Conservation (phyloP, 352 stramenopile species). For the Peronospora farinosa region DNA sequence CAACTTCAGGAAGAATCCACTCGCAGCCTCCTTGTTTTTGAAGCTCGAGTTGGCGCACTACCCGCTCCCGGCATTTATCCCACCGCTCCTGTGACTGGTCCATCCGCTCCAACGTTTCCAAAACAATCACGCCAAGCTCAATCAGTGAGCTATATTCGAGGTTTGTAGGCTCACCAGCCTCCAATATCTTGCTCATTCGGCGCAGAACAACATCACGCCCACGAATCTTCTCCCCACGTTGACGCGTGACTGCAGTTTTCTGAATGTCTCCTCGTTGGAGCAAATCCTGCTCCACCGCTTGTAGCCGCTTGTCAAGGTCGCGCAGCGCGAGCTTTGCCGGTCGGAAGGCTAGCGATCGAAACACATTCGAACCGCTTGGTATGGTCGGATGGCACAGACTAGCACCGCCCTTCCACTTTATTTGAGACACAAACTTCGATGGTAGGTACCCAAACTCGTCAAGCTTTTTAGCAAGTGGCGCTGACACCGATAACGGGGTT, state of each 20-base stretch:
- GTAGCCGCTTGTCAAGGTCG: slow-evolving; percentile 62
- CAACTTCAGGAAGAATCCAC: slow-evolving; percentile 69
- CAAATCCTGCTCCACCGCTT: slow-evolving; percentile 50
- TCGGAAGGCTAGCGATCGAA: slow-evolving; percentile 58
- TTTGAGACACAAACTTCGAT: slow-evolving; percentile 56
- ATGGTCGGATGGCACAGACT: slow-evolving; percentile 53
- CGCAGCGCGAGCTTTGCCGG: slow-evolving; percentile 62
- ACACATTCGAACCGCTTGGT: slow-evolving; percentile 39
- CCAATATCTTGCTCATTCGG: slow-evolving; percentile 58
- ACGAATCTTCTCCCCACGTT: slow-evolving; percentile 47
- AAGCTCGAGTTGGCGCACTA: slow-evolving; percentile 45
- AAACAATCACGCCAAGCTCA: slow-evolving; percentile 63
- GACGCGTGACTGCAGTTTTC: slow-evolving; percentile 34
- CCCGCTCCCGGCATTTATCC: slow-evolving; percentile 48
- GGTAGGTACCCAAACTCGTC: slow-evolving; percentile 20
- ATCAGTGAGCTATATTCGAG: slow-evolving; percentile 51
- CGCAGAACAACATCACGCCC: slow-evolving; percentile 69
- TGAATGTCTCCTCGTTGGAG: slow-evolving; percentile 46
- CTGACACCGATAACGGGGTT: slow-evolving; percentile 29
- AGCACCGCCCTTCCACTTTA: slow-evolving; percentile 62
- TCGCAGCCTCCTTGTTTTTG: slow-evolving; percentile 39
- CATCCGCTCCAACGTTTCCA: slow-evolving; percentile 75
- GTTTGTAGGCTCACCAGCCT: slow-evolving; percentile 53
- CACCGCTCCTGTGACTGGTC: slow-evolving; percentile 39
- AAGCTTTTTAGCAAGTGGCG: slow-evolving; percentile 3